These are phyloP conservation scores for Cercophora newfieldiana DNA, from an alignment of 495 filamentous ascomycete genomes.

Conservation along the genomic window DNA sequence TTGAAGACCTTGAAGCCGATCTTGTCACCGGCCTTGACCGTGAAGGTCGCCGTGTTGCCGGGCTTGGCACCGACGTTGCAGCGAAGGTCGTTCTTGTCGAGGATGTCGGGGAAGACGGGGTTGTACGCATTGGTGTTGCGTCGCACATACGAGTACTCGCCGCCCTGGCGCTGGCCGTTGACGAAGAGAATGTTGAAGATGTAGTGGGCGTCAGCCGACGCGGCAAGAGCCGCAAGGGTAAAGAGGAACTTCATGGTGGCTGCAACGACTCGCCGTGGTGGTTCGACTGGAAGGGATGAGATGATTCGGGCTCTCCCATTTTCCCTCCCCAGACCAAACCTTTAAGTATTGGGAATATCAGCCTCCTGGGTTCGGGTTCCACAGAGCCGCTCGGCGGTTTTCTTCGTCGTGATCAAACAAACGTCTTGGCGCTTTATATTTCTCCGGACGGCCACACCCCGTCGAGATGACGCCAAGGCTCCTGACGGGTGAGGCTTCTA, in stretches of 20 bases:
- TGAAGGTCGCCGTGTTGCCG: slow-evolving; percentile 32
- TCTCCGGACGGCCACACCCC: slow-evolving; percentile 15
- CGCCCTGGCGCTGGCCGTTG: slow-evolving; percentile 40
- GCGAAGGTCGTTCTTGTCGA: slow-evolving; percentile 44
- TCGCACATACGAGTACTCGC: slow-evolving; percentile 44
- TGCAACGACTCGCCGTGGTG: not conserved
- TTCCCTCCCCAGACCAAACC: not conserved
- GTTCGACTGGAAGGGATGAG: not conserved
- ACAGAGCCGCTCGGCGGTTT: not conserved
- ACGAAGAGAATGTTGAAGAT: slow-evolving; percentile 43
- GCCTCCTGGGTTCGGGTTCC: not conserved
- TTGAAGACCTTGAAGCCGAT: slow-evolving; percentile 49
- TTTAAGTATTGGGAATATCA: slow-evolving; percentile 1
- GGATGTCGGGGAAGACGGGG: slow-evolving; percentile 43
- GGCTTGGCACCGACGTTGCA: slow-evolving; percentile 48
- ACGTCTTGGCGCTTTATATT: slow-evolving; percentile 17
- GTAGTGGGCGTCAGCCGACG: slow-evolving; percentile 40
- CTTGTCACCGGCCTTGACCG: slow-evolving; percentile 47
- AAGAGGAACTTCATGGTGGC: slow-evolving; percentile 32
- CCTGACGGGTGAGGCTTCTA: slow-evolving; percentile 18
- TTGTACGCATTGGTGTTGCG: slow-evolving; percentile 43
- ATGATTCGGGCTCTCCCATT: not conserved
- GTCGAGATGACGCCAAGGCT: slow-evolving; percentile 10
- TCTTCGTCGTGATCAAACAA: not conserved
- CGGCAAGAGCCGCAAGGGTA: slow-evolving; percentile 29